phyloP scores from a whole-genome alignment of 257 asterid genomes.

The Nicotiana tomentosiformis region DNA sequence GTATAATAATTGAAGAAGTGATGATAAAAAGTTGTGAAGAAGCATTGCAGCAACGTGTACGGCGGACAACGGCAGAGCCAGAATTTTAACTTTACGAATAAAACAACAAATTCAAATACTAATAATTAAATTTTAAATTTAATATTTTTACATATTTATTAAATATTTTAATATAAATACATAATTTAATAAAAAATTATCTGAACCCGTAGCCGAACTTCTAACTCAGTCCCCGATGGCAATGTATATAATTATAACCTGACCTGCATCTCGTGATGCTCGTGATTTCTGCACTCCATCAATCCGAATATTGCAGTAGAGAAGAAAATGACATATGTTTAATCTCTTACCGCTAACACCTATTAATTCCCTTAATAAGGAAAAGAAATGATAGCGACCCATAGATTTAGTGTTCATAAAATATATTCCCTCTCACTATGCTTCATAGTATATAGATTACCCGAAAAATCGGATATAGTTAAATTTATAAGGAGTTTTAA shows the following conservation, averaged over 20 bases:
- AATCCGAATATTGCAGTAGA: background rate
- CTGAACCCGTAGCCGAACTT: rapidly evolving
- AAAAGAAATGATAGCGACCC: background rate
- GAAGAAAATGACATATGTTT: background rate
- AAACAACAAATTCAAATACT: no score
- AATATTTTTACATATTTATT: no score
- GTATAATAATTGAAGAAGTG: no score
- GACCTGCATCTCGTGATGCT: background rate
- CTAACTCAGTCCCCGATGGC: background rate
- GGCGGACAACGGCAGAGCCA: no score
- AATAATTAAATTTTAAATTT: no score
- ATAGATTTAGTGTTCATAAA: background rate
- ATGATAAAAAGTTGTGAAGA: background rate
- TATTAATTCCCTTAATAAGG: background rate
- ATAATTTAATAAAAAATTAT: no score
- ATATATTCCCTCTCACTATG: background rate
- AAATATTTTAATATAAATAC: no score
- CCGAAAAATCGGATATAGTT: no score
- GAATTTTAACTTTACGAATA: no score
- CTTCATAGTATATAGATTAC: no score
- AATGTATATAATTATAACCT: background rate
- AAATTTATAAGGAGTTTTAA: no score
- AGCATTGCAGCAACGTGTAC: background rate
- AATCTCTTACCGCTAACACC: background rate
- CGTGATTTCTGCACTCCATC: background rate